Evolutionary conservation across 164 flowering plant species (phyloP).

Genomic region (Tetrastigma voinierianum): DNA sequence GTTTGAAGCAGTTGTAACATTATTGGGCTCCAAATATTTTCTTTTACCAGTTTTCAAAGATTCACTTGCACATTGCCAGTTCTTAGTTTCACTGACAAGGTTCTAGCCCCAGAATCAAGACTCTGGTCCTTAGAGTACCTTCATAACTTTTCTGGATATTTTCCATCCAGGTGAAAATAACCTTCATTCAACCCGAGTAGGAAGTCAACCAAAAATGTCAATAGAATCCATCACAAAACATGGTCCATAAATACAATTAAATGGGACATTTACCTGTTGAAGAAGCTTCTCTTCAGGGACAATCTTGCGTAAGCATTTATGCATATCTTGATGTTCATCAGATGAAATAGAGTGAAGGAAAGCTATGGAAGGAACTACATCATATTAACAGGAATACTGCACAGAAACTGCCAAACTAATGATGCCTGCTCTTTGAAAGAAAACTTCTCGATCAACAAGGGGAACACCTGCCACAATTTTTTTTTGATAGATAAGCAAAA

Average conservation of each 20-base stretch:
- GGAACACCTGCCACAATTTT: constrained; percentile 73
- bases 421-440: constrained; percentile 93
- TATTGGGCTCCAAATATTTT: constrained; percentile 47
- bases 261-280: constrained; percentile 59
- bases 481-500: no score
- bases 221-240: not conserved
- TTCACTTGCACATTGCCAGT: constrained; percentile 39
- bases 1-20: constrained; percentile 21
- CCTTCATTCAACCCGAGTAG: constrained; percentile 36
- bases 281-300: constrained; percentile 85
- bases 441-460: constrained; percentile 80
- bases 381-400: constrained; percentile 95
- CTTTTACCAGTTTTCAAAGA: constrained; percentile 47
- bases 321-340: constrained; percentile 75
- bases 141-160: not conserved
- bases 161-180: constrained; percentile 9
- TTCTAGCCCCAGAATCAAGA: no score
- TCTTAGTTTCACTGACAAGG: constrained; percentile 18
- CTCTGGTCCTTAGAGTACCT: no score
- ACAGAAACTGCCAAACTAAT: constrained; percentile 90
- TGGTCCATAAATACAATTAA: not conserved
- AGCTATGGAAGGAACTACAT: constrained; percentile 97
- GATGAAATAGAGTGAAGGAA: constrained; percentile 82
- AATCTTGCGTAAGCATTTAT: constrained; percentile 66
- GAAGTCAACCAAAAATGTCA: not conserved